These are phyloP conservation scores for Agrostemma githago DNA, from an alignment of 148 eudicot genomes.

Conservation along the genomic window DNA sequence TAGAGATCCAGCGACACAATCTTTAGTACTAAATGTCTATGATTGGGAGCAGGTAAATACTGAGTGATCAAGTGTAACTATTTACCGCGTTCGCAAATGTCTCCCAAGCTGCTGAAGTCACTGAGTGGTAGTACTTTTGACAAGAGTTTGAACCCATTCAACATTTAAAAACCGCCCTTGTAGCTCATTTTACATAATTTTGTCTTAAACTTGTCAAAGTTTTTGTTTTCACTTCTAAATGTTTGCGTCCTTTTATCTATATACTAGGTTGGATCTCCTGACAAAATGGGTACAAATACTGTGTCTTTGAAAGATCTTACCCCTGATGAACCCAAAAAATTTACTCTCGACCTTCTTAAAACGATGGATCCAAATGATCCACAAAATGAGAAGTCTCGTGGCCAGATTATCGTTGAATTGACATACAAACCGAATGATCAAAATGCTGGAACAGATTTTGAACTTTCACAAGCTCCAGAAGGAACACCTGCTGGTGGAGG, in stretches of 20 bases:
- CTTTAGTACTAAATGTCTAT: slow-evolving; percentile 49
- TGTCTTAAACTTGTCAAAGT: too few species aligned
- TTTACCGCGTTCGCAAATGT: not conserved
- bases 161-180: not conserved
- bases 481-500: slow-evolving; percentile 86
- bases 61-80: not conserved
- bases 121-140: not conserved
- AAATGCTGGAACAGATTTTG: slow-evolving; percentile 44
- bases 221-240: slow-evolving; percentile 1
- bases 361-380: slow-evolving; percentile 59
- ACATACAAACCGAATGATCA: slow-evolving; percentile 74
- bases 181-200: not conserved
- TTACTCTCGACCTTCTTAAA: slow-evolving; percentile 59
- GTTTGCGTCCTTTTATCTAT: not conserved
- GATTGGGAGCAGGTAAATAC: slow-evolving; percentile 86
- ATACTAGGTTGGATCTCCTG: slow-evolving; percentile 68
- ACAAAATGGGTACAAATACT: slow-evolving; percentile 76
- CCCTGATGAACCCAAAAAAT: slow-evolving; percentile 60
- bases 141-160: not conserved
- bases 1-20: slow-evolving; percentile 74
- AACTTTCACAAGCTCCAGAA: slow-evolving; percentile 57
- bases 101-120: not conserved
- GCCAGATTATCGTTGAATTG: slow-evolving; percentile 61
- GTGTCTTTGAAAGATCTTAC: slow-evolving; percentile 68
- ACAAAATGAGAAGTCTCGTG: slow-evolving; percentile 76